These are phyloP conservation scores for Psilocybe tampanensis DNA, from an alignment of 768 basidiomycete genomes.

Conservation along the genomic window DNA sequence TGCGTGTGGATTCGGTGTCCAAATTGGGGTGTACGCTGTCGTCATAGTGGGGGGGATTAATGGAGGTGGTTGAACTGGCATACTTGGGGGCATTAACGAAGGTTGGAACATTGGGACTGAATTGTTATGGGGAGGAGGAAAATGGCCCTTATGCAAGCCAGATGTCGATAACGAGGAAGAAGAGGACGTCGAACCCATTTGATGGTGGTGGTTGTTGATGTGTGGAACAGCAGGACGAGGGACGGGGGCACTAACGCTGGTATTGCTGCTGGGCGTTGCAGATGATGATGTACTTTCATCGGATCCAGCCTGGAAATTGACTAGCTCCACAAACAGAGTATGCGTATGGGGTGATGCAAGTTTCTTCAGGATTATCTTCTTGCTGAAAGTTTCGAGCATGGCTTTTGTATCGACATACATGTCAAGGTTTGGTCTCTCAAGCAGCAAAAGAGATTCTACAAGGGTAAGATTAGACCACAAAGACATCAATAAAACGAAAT, in stretches of 20 bases:
- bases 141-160: too few relatives aligned
- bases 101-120: too few relatives aligned
- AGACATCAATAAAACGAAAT: slow-evolving; percentile 7
- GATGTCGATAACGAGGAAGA: too few relatives aligned
- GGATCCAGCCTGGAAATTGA: slow-evolving; percentile 58
- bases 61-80: too few relatives aligned
- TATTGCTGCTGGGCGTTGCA: slow-evolving; percentile 16
- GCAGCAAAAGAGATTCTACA: slow-evolving; percentile 25
- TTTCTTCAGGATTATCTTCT: slow-evolving; percentile 69
- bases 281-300: slow-evolving; percentile 32
- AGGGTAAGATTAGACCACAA: not conserved
- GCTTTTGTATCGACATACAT: slow-evolving; percentile 70
- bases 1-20: slow-evolving; percentile 13
- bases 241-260: slow-evolving; percentile 17
- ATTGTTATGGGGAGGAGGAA: too few relatives aligned
- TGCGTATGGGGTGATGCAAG: slow-evolving; percentile 63
- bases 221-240: slow-evolving; percentile 13
- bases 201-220: slow-evolving; percentile 19
- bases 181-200: not conserved
- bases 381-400: slow-evolving; percentile 77
- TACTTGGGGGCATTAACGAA: too few relatives aligned
- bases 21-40: too few relatives aligned
- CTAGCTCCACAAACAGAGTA: slow-evolving; percentile 76
- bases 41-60: slow-evolving; percentile 19
- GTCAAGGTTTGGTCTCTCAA: slow-evolving; percentile 52